Conservation (phyloP, 257 asterid genomes). For the Linaria vulgaris region DNA sequence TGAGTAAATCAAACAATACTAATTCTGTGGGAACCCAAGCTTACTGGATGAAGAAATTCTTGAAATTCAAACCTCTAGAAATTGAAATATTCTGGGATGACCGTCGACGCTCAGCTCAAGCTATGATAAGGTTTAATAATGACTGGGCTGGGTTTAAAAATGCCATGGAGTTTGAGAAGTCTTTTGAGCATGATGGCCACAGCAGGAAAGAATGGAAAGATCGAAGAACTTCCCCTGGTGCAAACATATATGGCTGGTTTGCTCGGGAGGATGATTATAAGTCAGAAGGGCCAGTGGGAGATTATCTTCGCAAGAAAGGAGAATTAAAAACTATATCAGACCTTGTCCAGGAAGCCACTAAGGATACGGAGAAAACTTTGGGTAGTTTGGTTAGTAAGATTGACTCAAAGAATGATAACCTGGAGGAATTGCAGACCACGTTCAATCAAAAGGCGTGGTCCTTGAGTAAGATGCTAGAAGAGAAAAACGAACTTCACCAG, state of each 20-base stretch:
- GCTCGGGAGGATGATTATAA: conserved; percentile 61
- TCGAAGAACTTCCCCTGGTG: conserved; percentile 30
- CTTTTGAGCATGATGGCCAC: conserved; percentile 42
- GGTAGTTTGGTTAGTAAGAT: conserved; percentile 64
- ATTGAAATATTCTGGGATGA: conserved; percentile 49
- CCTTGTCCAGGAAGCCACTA: conserved; percentile 41
- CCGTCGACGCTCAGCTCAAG: conserved; percentile 33
- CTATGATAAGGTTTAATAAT: conserved; percentile 42
- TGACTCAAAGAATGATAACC: conserved; percentile 61
- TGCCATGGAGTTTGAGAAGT: conserved; percentile 61
- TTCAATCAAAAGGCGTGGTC: conserved; percentile 62
- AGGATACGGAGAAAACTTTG: conserved; percentile 48
- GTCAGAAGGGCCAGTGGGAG: conserved; percentile 56
- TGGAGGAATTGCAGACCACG: conserved; percentile 57
- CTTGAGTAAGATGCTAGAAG: conserved; percentile 73
- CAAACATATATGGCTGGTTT: conserved; percentile 56
- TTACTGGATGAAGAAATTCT: conserved; percentile 47
- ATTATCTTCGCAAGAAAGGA: conserved; percentile 48
- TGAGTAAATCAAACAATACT: conserved; percentile 31
- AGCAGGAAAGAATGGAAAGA: conserved; percentile 54
- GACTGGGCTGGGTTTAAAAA: conserved; percentile 65
- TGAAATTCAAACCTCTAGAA: conserved; percentile 47
- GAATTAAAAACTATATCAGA: conserved; percentile 51
- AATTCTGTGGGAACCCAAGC: conserved; percentile 28
- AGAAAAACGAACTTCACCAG: conserved; percentile 79